Base-by-base conservation (phyloP, 805 yeast species). In the Cyberlindnera nakhonratchasimensis region DNA sequence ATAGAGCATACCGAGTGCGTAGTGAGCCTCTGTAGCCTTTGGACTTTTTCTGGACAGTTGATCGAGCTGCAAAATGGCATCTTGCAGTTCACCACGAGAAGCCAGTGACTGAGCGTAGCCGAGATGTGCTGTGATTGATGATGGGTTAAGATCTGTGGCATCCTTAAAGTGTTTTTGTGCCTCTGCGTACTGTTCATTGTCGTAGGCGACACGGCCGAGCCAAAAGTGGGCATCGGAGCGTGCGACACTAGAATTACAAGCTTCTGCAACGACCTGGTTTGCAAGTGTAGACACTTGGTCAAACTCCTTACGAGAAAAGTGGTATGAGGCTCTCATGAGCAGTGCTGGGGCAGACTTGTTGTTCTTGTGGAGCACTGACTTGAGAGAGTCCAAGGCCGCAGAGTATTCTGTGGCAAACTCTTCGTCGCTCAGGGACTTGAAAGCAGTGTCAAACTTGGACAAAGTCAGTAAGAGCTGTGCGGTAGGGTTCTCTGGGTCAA, bases 51-150 rank as follows among this genome's bases (percentile, higher is more conserved):
- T 79, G 43, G 81, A 72, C 34, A 87, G 69, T 34, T 77, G 76
- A 59, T 91, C 98, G 55, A 87, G 85, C 0, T 96, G 80, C 49
- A 90, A 73, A 50, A 84, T 78, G 11, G 98, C 93, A 59, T 90
- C 97, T 54, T 86, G 89, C 10, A 76, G 59, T 30, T 84, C 77
- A 35, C 81, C 82, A 58, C 90, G 81, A 40, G 79, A 72, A 40
- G 83, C 75, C 58, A 88, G 89, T 2, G 96, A 75, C 61, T 88
- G 95, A 1, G 95, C 96, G 44, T 85, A 73, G 23, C 96, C 98
- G 42, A 90, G 68, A 51, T 79, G 79, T 0, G 96, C 81, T 17
- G 84, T 71, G 4, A 82, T 55, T 53, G 86, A 86, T 37, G 66
- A 70, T 29, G 80, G 86, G 56, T 84, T 79, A 28, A 74, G 65